Conservation (phyloP, 768 basidiomycete genomes). For the Agaricus blazei region DNA sequence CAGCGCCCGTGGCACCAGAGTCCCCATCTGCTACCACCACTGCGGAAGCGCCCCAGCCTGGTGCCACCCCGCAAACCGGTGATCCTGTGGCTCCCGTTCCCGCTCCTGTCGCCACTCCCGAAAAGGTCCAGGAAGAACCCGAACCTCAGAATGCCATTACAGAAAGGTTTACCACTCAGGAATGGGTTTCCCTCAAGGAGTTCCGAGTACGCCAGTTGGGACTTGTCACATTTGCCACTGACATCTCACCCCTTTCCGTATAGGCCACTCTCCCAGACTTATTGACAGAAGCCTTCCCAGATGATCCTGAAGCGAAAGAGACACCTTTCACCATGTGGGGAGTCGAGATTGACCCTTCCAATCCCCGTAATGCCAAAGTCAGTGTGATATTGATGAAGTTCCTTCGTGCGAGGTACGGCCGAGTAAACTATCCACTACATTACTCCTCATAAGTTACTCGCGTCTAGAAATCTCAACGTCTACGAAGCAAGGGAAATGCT, state of each 20-base stretch:
- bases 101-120: background rate
- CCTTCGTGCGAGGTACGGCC: constrained; percentile 62
- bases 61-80: constrained; percentile 12
- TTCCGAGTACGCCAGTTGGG: constrained; percentile 47
- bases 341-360: constrained; percentile 55
- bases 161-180: constrained; percentile 59
- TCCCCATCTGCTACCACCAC: constrained; percentile 13
- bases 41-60: constrained; percentile 15
- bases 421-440: background rate
- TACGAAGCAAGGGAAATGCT: constrained; percentile 60
- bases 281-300: constrained; percentile 55
- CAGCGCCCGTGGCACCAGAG: constrained; percentile 11
- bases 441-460: background rate
- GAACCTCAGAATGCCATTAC: constrained; percentile 74
- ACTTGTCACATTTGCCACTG: background rate
- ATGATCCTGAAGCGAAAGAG: constrained; percentile 45
- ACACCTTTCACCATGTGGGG: constrained; percentile 66
- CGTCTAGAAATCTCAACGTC: constrained; percentile 44
- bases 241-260: constrained; percentile 1
- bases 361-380: constrained; percentile 55
- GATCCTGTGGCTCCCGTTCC: constrained; percentile 4
- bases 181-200: constrained; percentile 65
- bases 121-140: constrained; percentile 17
- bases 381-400: constrained; percentile 83
- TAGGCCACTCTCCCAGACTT: constrained; percentile 45